Base-by-base conservation (phyloP, 805 yeast genomes). In the Metschnikowia anglica region DNA sequence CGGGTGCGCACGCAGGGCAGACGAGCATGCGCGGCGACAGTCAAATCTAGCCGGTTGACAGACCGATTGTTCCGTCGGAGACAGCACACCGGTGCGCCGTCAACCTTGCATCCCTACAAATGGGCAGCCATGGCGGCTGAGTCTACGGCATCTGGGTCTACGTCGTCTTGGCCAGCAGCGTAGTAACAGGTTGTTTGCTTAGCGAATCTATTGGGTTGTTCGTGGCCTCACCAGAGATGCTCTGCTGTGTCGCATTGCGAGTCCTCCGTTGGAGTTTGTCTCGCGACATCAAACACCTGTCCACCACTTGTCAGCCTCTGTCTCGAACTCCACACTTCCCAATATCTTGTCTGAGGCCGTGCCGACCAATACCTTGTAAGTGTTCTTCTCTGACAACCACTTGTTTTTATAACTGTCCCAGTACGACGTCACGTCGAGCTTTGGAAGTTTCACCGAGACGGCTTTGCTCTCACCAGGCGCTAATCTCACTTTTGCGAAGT, bases 341-440 rank as follows among this genome's bases (percentile, higher is more conserved):
- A 26, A 34, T 9, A 51, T 42, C 28, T 20, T 18, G 43, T 44
- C 50, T 4, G 52, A 47, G 15, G 47, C 32, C 5, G 54, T 49
- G 17, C 65, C 67, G 11, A 61, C 54, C 39, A 43, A 49, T 2
- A 62, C 56, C 41, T 52, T 52, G 49, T 62, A 62, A 8, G 44
- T 44, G 36, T 58, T 63, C 32, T 53, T 47, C 47, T 61, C 60
- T 17, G 55, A 42, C 18, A 48, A 39, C 66, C 66, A 63, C 43
- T 60, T 47, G 43, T 54, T 39, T 40, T 47, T 48, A 49, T 62
- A 61, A 35, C 54, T 59, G 46, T 63, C 65, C 47, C 52, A 63
- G 52, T 52, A 63, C 1, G 66, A 62, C 5, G 59, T 49, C 12
- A 62, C 55, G 25, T 63, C 65, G 34, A 58, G 60, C 32, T 55